Evolutionary conservation across 2,329 filamentous ascomycete genomes (phyloP), one percentile per base, ranked within the genome.

Genomic region (Fusarium foetens): DNA sequence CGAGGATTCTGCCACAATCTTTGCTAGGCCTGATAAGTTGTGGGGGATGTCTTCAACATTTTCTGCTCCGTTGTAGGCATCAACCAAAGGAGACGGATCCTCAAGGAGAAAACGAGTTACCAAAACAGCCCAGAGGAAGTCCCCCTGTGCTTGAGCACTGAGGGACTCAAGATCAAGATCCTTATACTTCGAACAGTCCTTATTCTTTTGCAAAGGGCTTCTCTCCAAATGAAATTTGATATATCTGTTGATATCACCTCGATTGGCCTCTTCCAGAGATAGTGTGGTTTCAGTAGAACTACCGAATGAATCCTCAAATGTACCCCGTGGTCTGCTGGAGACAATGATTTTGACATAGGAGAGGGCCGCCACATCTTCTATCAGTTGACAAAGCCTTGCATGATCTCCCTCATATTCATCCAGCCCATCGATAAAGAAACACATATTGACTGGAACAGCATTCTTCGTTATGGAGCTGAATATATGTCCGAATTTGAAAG

Each of bases 81-180:
- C 19, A 13, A 25, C 13, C 2, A 33, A 8, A 17, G 17, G 41
- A 16, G 53, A 8, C 12, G 16, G 19, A 16, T 33, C 68, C 3
- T 63, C 41, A 7, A 61, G 33, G 1, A 76, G 51, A 5, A 51
- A 55, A 8, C 42, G 51, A 3, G 64, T 67, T 8, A 66, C 71
- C 1, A 76, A 29, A n/a, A 75, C 68, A 11, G 72, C 72, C 74
- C 71, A 76, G 0, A 76, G 66, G 31, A 76, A 76, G 3, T 75
- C 65, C 1, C 74, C 74, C 14, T 67, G 36, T 2, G 74, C 58
- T 23, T 54, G 61, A 6, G 43, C n/a, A 3, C 52, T 29, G 19
- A 76, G 63, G 8, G 36, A 25, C 1, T 55, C 19, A 5, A 72
- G 31, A 49, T 33, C 21, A 49, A 49, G 33, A 38, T 52, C 49